phyloP scores from a whole-genome alignment of 495 filamentous ascomycete genomes.

The Hyaloscypha hepaticicola region DNA sequence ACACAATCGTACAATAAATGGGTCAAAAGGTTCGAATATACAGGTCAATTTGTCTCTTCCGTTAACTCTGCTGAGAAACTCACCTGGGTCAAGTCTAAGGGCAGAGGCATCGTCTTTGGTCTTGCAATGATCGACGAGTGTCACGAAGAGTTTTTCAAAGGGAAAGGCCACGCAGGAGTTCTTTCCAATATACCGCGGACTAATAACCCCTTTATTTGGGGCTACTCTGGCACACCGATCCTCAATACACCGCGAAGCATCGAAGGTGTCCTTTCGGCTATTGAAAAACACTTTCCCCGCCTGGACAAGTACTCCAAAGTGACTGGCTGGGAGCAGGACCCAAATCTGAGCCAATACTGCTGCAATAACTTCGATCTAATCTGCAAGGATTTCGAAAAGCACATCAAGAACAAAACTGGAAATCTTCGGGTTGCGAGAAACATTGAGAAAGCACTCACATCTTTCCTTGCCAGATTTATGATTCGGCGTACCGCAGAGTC shows the following conservation, averaged over 20 bases:
- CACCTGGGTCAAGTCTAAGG: conserved; percentile 2
- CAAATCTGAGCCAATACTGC: background rate
- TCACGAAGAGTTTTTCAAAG: conserved; percentile 12
- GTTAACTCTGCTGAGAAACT: background rate
- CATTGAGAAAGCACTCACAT: background rate
- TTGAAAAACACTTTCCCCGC: conserved; percentile 14
- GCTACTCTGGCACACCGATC: conserved; percentile 19
- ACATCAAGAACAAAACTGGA: background rate
- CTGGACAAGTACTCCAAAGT: background rate
- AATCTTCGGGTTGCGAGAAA: background rate
- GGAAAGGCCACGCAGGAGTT: conserved; percentile 7
- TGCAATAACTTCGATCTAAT: conserved; percentile 4
- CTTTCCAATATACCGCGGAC: conserved; percentile 5
- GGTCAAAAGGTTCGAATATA: conserved; percentile 17
- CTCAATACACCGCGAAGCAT: conserved; percentile 6
- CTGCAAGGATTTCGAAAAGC: conserved; percentile 9
- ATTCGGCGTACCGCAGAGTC: conserved; percentile 17
- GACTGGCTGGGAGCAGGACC: conserved; percentile 10
- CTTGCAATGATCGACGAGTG: conserved; percentile 23
- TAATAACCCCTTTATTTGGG: conserved; percentile 16
- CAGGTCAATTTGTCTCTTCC: background rate
- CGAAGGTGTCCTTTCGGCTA: conserved; percentile 14
- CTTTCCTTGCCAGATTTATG: conserved; percentile 16
- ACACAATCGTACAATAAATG: background rate
- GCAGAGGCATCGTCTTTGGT: conserved; percentile 20